Percentiles rank a stretch among this genome's conserved stretches.
These are phyloP conservation scores for Tetrahymena malaccensis DNA, from an alignment of 73 alveolate genomes.

Conservation along the genomic window DNA sequence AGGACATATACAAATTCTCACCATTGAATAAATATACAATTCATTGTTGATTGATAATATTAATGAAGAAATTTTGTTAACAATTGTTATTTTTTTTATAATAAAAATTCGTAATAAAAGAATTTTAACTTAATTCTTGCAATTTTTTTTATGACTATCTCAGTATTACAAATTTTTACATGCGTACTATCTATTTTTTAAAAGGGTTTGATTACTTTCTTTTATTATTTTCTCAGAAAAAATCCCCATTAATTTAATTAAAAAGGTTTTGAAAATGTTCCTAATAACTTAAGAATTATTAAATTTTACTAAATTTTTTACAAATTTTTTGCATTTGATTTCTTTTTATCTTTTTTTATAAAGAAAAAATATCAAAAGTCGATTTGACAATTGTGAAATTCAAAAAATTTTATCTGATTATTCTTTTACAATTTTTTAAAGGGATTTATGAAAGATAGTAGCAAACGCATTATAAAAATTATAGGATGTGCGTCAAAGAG, in stretches of 20 bases:
- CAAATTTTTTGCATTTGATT: background rate
- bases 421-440: background rate
- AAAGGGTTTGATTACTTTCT: too few species aligned
- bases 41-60: background rate
- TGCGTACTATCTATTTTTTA: too few species aligned
- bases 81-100: too few species aligned
- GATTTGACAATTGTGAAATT: background rate
- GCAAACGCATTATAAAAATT: background rate
- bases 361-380: background rate
- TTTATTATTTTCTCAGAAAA: too few species aligned
- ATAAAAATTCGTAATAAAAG: background rate
- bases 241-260: background rate
- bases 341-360: background rate
- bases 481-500: background rate
- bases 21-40: background rate
- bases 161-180: background rate
- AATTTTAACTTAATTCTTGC: too few species aligned
- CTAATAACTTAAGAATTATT: background rate
- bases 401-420: background rate
- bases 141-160: background rate
- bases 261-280: too few species aligned
- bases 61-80: too few species aligned
- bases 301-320: too few species aligned
- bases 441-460: too few species aligned
- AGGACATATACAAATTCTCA: background rate